Evolutionary conservation across 176 grass and related monocot species (phyloP), one percentile per base, ranked within the genome.

Genomic region (Carex pumila): DNA sequence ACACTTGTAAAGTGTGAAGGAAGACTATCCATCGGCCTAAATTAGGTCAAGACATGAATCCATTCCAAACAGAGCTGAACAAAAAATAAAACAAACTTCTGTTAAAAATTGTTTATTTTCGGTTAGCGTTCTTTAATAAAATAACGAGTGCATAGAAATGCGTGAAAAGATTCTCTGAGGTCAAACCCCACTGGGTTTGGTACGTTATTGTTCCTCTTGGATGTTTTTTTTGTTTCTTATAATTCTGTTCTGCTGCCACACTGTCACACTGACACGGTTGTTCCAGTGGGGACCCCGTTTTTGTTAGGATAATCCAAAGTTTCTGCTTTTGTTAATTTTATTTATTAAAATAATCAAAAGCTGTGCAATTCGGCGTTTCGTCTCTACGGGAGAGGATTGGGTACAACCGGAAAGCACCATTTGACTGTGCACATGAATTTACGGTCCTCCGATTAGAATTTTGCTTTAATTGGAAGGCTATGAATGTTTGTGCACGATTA

Each of bases 301-400:
- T 39, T 81, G 47, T 67, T 83, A 83, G 60, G n/a, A 65, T 83
- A 83, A 83, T 83, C 59, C 59, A 83, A 83, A 68, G 80, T 18
- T 82, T 15, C 43, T 64, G 36, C 59, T 82, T 63, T 82, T 3
- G 11, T 14, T 65, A 83, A 57, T 82, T 64, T 64, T 14, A 14
- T 52, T 83, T 65, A 83, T 83, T 83, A 68, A 34, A 83, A 54
- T 54, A 83, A 83, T 83, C 41, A 68, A 83, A 83, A 83, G 80
- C 61, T 83, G 80, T 83, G 80, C 80, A 83, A 67, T 83, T 83
- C 80, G 80, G 80, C 80, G 80, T 21, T 83, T 83, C 43, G 21
- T 68, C 47, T 66, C 47, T 12, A 9, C 0, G 2, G 47, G 8
- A 50, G 47, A 9, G 47, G 47, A 50, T 50, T 50, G 9, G 47